Evolutionary conservation across 257 asterid species (phyloP).

Genomic region (Mitragyna speciosa): DNA sequence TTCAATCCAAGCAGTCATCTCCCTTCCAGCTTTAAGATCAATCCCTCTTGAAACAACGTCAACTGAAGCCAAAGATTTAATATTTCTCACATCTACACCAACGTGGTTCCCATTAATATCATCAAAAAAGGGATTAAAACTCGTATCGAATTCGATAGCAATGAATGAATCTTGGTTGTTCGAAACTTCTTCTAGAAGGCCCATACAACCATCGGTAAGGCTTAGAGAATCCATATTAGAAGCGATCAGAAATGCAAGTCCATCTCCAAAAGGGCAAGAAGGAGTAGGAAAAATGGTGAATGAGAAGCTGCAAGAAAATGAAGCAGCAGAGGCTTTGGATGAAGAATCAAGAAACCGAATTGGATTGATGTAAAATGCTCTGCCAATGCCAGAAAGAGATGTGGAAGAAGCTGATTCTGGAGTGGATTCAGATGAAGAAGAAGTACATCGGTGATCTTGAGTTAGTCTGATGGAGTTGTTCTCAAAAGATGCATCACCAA

Average conservation of each 20-base stretch:
- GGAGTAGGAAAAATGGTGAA: constrained; percentile 42
- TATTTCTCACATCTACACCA: constrained; percentile 46
- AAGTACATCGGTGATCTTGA: constrained; percentile 34
- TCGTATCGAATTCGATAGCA: constrained; percentile 66
- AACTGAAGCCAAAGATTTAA: constrained; percentile 47
- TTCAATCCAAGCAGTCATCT: constrained; percentile 60
- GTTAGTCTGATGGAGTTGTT: constrained; percentile 50
- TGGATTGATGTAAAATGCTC: constrained; percentile 59
- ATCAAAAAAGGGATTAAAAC: constrained; percentile 38
- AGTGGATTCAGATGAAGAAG: constrained; percentile 14
- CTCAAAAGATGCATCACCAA: constrained; percentile 52
- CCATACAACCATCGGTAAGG: constrained; percentile 55
- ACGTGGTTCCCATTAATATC: constrained; percentile 57
- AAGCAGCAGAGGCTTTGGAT: constrained; percentile 50
- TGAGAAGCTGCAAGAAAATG: constrained; percentile 65
- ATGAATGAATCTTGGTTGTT: constrained; percentile 39
- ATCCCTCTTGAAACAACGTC: constrained; percentile 39
- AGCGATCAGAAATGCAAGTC: constrained; percentile 58
- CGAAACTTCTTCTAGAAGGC: constrained; percentile 37
- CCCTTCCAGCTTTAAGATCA: constrained; percentile 51
- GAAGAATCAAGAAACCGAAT: constrained; percentile 58
- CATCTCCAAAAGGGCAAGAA: constrained; percentile 73
- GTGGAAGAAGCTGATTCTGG: constrained; percentile 18
- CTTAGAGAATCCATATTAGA: constrained; percentile 41
- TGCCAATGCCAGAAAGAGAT: constrained; percentile 43